Evolutionary conservation across 257 asterid genomes (phyloP).

Genomic region (Nicotiana undulata): DNA sequence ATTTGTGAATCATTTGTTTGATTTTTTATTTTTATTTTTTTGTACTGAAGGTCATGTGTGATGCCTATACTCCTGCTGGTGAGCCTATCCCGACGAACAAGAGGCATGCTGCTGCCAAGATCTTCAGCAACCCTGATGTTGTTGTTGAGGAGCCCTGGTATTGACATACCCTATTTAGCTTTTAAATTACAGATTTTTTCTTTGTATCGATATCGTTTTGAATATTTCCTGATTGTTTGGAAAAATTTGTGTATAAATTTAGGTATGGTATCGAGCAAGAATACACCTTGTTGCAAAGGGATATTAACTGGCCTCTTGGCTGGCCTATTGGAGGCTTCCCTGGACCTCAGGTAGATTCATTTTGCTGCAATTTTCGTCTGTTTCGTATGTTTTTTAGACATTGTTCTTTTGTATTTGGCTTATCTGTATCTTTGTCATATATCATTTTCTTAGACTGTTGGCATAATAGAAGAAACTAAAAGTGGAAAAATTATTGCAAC

Average conservation of each 20-base stretch:
- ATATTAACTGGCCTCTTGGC: conserved; percentile 85
- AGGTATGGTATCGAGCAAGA: conserved; percentile 99
- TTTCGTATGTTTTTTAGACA: not conserved
- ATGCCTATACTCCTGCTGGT: conserved; percentile 88
- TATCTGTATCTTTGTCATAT: not conserved
- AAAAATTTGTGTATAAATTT: not conserved
- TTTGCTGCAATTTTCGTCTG: not conserved
- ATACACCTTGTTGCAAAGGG: conserved; percentile 72
- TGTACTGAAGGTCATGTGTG: conserved; percentile 65
- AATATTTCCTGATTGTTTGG: not conserved
- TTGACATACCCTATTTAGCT: not conserved
- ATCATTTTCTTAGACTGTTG: not conserved
- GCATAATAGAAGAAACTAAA: not conserved
- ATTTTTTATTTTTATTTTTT: not conserved
- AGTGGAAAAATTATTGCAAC: not conserved
- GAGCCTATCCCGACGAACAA: conserved; percentile 86
- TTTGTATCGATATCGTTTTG: not conserved
- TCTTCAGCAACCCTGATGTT: conserved; percentile 72
- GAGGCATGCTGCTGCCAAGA: conserved; percentile 59
- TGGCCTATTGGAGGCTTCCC: conserved; percentile 94
- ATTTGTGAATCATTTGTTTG: not conserved
- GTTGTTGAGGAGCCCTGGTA: conserved; percentile 78
- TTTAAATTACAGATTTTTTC: not conserved
- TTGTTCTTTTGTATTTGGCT: not conserved
- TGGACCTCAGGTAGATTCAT: conserved; percentile 71